These are phyloP conservation scores for Saksenaea oblongispora DNA, from an alignment of 371 early-diverging fungal species.

Conservation along the genomic window DNA sequence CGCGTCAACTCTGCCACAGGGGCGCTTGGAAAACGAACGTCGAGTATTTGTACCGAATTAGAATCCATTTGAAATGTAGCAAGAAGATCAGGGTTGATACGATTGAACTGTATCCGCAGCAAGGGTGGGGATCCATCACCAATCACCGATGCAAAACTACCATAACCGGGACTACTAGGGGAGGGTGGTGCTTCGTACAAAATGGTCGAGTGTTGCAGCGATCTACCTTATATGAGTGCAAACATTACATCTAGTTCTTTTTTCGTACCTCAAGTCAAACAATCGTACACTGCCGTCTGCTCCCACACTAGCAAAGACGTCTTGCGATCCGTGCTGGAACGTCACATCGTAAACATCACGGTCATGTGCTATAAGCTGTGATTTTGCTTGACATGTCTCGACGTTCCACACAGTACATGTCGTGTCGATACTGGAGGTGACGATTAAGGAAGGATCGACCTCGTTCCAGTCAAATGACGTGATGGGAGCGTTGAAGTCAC, in stretches of 20 bases:
- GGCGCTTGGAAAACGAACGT: slow-evolving; percentile 85
- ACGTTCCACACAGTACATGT: slow-evolving; percentile 99
- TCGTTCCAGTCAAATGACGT: slow-evolving; percentile 98
- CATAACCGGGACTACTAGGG: slow-evolving; percentile 33
- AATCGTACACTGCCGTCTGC: slow-evolving; percentile 96
- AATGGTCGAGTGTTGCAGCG: slow-evolving; percentile 94
- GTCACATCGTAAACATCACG: slow-evolving; percentile 96
- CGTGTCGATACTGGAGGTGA: slow-evolving; percentile 94
- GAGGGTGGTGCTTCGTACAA: slow-evolving; percentile 88
- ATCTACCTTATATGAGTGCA: slow-evolving; percentile 28
- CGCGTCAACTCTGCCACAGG: slow-evolving; percentile 73
- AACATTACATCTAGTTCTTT: not conserved
- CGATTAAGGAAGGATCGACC: slow-evolving; percentile 77
- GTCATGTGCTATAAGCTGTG: slow-evolving; percentile 98
- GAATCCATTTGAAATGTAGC: slow-evolving; percentile 86
- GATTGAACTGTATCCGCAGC: slow-evolving; percentile 85
- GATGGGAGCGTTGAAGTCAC: slow-evolving; percentile 80
- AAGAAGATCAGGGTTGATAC: slow-evolving; percentile 80
- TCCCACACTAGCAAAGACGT: slow-evolving; percentile 96
- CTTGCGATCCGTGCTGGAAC: slow-evolving; percentile 79
- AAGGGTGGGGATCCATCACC: slow-evolving; percentile 60
- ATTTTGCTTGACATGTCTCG: slow-evolving; percentile 90
- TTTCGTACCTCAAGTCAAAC: slow-evolving; percentile 85
- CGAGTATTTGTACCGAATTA: slow-evolving; percentile 72
- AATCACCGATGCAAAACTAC: slow-evolving; percentile 23